Evolutionary conservation across 1,284 basidiomycete genomes (phyloP).

Genomic region (Trichosporon inkin): DNA sequence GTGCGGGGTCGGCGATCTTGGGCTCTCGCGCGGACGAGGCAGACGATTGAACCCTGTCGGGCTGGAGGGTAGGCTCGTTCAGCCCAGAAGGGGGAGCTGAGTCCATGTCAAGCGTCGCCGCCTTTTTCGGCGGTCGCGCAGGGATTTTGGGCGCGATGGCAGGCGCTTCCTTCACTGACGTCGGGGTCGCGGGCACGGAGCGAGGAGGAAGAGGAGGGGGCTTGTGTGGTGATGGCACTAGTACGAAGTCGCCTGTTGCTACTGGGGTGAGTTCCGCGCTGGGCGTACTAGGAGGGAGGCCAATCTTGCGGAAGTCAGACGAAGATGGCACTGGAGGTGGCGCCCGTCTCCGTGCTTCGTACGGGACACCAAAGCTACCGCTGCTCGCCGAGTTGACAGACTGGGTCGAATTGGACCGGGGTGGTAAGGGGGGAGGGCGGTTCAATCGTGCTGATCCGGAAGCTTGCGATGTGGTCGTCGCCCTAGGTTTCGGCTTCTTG

Average conservation of each 20-base stretch:
- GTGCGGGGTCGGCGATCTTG: not conserved
- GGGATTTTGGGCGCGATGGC: not conserved
- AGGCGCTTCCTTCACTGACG: not conserved
- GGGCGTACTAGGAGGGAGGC: constrained; percentile 10
- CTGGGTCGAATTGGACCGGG: constrained; percentile 1
- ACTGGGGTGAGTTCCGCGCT: constrained; percentile 31
- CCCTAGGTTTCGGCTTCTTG: constrained; percentile 10
- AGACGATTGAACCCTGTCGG: constrained; percentile 9
- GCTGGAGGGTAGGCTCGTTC: constrained; percentile 6
- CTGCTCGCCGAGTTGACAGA: constrained; percentile 14
- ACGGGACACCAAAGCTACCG: constrained; percentile 9
- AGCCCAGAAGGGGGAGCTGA: constrained; percentile 12
- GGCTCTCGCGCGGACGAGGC: not conserved
- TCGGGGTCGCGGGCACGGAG: not conserved
- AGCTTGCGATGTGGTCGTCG: not conserved
- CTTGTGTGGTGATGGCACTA: constrained; percentile 28
- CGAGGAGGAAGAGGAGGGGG: constrained; percentile 12
- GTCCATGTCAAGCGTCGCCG: constrained; percentile 21
- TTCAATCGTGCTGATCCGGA: not conserved
- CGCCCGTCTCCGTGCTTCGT: constrained; percentile 15
- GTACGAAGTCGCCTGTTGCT: constrained; percentile 41
- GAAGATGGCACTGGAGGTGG: constrained; percentile 15
- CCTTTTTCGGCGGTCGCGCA: not conserved
- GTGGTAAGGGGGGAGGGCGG: not conserved
- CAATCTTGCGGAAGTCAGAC: constrained; percentile 19